A percentile compares a stretch with the other conserved stretches of the same genome.
Evolutionary conservation across 495 filamentous ascomycete species (phyloP).

Genomic region (Apiosordaria backusii): DNA sequence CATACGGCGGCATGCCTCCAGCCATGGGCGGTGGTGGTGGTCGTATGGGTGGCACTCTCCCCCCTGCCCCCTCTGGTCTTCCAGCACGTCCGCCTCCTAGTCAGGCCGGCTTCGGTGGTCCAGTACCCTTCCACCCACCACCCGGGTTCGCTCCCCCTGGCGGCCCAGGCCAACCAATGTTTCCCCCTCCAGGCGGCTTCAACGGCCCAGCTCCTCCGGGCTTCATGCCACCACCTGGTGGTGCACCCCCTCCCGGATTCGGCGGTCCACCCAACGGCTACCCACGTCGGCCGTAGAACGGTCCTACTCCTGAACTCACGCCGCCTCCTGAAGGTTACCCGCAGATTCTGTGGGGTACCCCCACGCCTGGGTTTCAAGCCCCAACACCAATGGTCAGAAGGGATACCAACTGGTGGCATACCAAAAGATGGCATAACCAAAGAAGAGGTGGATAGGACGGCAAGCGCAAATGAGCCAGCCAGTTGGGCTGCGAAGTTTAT

Average conservation of each 20-base stretch:
- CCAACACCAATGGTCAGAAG: too few relatives aligned
- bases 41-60: conserved; percentile 32
- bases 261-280: background rate
- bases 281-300: background rate
- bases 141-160: conserved; percentile 23
- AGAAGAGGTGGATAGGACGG: too few relatives aligned
- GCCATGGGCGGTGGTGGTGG: conserved; percentile 25
- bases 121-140: conserved; percentile 55
- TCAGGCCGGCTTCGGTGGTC: conserved; percentile 72
- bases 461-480: too few relatives aligned
- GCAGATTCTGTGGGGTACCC: too few relatives aligned
- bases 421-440: too few relatives aligned
- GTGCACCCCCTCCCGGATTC: conserved; percentile 20
- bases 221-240: conserved; percentile 13
- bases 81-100: conserved; percentile 77
- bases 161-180: conserved; percentile 21
- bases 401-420: too few relatives aligned
- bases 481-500: too few relatives aligned
- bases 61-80: conserved; percentile 68
- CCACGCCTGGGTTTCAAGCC: too few relatives aligned
- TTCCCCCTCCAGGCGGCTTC: conserved; percentile 31
- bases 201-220: conserved; percentile 26
- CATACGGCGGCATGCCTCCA: conserved; percentile 23
- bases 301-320: too few relatives aligned
- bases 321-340: too few relatives aligned